Base-by-base conservation (phyloP, 768 basidiomycete genomes). In the Leccinum ochraceum region DNA sequence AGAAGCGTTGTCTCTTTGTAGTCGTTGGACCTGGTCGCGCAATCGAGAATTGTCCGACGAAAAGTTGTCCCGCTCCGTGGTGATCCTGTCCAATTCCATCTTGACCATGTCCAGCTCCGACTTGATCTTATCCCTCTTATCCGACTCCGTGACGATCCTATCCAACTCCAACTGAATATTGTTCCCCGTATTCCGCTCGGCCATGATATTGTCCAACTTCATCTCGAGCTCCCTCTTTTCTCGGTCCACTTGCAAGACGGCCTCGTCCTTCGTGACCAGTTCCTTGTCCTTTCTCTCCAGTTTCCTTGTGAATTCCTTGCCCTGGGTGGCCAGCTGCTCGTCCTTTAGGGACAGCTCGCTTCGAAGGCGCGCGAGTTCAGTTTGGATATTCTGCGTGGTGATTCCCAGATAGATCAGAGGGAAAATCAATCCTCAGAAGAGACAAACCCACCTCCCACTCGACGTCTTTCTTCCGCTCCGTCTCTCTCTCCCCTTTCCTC, bases 1-100 rank as follows among this genome's bases (percentile, higher is more conserved):
- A 60, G 87, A 86, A 11, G 94, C 90, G 67, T 90, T 94, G 68
- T 91, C 89, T 65, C 89, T 84, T 71, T 92, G 85, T 56, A 95
- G 74, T 16, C 82, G 80, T 60, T 89, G 88, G 17, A 92, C 78
- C 58, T 89, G 88, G 56, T 78, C 72, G 55, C 85, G 78, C 50
- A 90, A 72, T 14, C 79, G 76, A 59, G 87, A 85, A 8, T 86
- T 73, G 65, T 92, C 90, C 20, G 80, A 81, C 3, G 44, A 46
- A 46, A 46, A 5, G 44, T 46, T 46, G 20, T 46, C 44, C 44
- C 44, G 44, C 20, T 46, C 44, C 44, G 10, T 44, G n/a, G 42
- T 44, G 42, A 20, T 46, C 44, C 3, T 46, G 44, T 46, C 44
- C 44, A 20, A 6, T 20, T 39, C 39, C 17, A 39, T 9, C 17